These are phyloP conservation scores for Capronia coronata DNA, from an alignment of 2,329 filamentous ascomycete species.

Conservation along the genomic window DNA sequence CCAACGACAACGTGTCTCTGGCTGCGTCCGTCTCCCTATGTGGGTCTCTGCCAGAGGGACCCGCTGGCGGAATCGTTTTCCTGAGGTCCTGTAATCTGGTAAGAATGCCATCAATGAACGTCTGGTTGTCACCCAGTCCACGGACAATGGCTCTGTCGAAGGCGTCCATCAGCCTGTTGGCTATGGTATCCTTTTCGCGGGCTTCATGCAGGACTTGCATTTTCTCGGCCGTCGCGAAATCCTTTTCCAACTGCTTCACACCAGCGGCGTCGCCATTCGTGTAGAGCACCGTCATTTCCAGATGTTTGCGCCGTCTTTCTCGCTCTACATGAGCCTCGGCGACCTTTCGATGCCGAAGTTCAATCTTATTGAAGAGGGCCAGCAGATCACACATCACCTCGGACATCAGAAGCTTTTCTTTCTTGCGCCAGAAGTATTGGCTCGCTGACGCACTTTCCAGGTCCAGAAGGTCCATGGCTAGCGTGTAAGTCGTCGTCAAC, in stretches of 20 bases:
- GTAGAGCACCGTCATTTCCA: constrained; percentile 44
- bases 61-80: constrained; percentile 30
- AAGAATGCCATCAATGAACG: constrained; percentile 45
- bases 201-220: constrained; percentile 45
- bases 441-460: constrained; percentile 35
- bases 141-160: constrained; percentile 46
- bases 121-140: constrained; percentile 48
- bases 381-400: constrained; percentile 43
- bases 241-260: constrained; percentile 45
- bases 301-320: constrained; percentile 50
- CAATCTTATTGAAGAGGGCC: constrained; percentile 43
- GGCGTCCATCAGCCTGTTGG: constrained; percentile 45
- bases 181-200: constrained; percentile 44
- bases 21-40: constrained; percentile 18
- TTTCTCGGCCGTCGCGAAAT: constrained; percentile 48
- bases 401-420: constrained; percentile 30
- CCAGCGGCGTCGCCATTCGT: constrained; percentile 43
- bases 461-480: constrained; percentile 39
- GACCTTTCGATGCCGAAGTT: constrained; percentile 45
- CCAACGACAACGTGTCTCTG: constrained; percentile 33
- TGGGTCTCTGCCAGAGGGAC: constrained; percentile 34
- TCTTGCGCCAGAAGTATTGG: constrained; percentile 28
- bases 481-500: constrained; percentile 44
- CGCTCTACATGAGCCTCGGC: constrained; percentile 48
- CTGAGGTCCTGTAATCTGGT: constrained; percentile 34